Evolutionary conservation across 1,284 basidiomycete species (phyloP).

Genomic region (Jaminaea rosea): DNA sequence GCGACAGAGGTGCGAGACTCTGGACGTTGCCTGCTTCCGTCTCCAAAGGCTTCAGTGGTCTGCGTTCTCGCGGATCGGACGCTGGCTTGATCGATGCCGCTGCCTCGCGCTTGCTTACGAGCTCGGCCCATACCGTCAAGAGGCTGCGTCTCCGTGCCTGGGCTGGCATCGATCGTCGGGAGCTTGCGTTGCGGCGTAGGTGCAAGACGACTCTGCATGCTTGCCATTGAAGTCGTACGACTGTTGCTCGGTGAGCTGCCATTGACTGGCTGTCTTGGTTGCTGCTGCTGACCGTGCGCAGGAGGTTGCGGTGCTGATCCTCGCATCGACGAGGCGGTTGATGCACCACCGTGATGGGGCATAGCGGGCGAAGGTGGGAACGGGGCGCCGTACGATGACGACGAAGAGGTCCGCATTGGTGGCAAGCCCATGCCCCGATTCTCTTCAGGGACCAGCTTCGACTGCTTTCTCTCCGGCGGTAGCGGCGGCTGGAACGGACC

Average conservation of each 20-base stretch:
- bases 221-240: neutral
- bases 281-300: no score
- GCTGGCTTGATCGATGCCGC: neutral
- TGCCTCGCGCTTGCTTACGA: neutral
- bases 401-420: neutral
- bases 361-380: neutral
- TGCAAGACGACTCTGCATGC: neutral
- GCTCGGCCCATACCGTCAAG: neutral
- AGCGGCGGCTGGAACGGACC: conserved; percentile 29
- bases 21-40: neutral
- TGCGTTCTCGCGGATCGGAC: neutral
- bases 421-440: neutral
- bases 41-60: neutral
- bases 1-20: neutral
- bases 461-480: conserved; percentile 6
- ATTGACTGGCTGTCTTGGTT: no score
- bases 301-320: no score
- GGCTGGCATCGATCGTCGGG: neutral
- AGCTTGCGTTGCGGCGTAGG: neutral
- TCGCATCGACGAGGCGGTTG: conserved; percentile 1
- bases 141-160: neutral
- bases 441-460: neutral
- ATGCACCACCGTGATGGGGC: neutral
- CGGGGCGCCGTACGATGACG: neutral
- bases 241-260: no score